Conservation (phyloP, 1,284 basidiomycete species). For the Ustilago crameri region DNA sequence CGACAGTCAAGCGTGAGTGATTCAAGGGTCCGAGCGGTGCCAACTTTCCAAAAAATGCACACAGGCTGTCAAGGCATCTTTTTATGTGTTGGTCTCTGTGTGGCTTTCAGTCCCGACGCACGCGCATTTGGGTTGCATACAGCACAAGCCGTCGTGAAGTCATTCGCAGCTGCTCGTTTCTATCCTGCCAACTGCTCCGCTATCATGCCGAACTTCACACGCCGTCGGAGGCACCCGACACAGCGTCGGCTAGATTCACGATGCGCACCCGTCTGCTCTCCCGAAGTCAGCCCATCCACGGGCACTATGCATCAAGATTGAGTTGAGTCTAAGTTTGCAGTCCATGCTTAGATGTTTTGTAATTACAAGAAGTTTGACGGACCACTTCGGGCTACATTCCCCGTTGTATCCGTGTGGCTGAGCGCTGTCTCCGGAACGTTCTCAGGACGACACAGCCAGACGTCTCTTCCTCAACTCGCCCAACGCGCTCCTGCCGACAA, state of each 20-base stretch:
- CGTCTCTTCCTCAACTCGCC: slow-evolving; percentile 47
- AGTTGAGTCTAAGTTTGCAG: not conserved
- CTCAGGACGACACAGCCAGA: slow-evolving; percentile 19
- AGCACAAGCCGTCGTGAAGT: too few relatives aligned
- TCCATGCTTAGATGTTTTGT: not conserved
- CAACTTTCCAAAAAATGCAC: too few relatives aligned
- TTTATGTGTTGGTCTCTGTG: slow-evolving; percentile 5
- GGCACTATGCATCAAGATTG: too few relatives aligned
- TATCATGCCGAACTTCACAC: too few relatives aligned
- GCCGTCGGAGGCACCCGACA: too few relatives aligned
- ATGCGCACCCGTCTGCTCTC: too few relatives aligned
- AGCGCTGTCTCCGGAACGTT: not conserved
- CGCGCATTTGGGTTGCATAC: not conserved
- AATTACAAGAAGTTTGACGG: not conserved
- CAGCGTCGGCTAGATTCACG: too few relatives aligned
- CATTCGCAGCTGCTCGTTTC: too few relatives aligned
- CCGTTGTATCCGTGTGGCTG: not conserved
- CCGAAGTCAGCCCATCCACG: too few relatives aligned
- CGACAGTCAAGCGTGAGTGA: not conserved
- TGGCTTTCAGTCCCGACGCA: not conserved
- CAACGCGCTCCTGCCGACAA: slow-evolving; percentile 51
- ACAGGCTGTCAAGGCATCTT: too few relatives aligned
- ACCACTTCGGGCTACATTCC: not conserved
- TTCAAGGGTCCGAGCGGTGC: not conserved
- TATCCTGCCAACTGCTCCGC: too few relatives aligned